Percentiles rank a stretch among this genome's conserved stretches.
These are phyloP conservation scores for Pichia sp. DNA, from an alignment of 1,139 yeast species.

Conservation along the genomic window DNA sequence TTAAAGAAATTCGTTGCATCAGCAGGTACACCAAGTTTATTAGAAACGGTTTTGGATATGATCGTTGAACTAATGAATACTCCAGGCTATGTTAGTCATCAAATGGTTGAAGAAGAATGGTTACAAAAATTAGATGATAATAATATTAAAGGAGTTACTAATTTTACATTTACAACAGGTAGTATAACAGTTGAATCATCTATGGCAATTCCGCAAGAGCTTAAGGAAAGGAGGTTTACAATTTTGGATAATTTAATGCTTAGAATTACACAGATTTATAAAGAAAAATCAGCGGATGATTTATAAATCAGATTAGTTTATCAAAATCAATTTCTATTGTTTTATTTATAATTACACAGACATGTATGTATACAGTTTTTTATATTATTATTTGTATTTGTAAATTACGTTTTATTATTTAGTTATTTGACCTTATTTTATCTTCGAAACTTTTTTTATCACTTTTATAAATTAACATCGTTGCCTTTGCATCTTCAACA, in stretches of 20 bases:
- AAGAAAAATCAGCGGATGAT: background rate
- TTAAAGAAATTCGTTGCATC: slow-evolving; percentile 21
- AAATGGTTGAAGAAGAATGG: slow-evolving; percentile 2
- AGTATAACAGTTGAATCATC: slow-evolving; percentile 3
- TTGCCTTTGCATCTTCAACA: slow-evolving; percentile 83
- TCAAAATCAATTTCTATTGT: background rate
- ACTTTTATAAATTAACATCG: slow-evolving; percentile 69
- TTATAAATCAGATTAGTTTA: background rate
- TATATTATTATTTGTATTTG: too few relatives aligned
- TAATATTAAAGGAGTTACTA: slow-evolving; percentile 6
- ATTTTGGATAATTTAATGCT: slow-evolving; percentile 1
- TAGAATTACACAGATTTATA: slow-evolving; percentile 1
- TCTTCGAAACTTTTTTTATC: slow-evolving; percentile 57
- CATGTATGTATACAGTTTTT: too few relatives aligned
- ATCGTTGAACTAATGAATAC: slow-evolving; percentile 19
- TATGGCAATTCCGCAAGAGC: background rate
- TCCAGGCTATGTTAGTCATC: slow-evolving; percentile 17
- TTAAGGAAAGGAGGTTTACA: background rate
- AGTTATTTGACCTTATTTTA: slow-evolving; percentile 2
- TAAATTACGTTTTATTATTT: too few relatives aligned
- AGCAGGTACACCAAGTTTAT: slow-evolving; percentile 20
- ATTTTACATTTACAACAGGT: slow-evolving; percentile 5
- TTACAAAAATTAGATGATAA: slow-evolving; percentile 1
- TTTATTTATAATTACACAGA: background rate
- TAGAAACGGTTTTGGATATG: slow-evolving; percentile 23